phyloP scores from a whole-genome alignment of 2,329 filamentous ascomycete species.

The Beauveria sp. region DNA sequence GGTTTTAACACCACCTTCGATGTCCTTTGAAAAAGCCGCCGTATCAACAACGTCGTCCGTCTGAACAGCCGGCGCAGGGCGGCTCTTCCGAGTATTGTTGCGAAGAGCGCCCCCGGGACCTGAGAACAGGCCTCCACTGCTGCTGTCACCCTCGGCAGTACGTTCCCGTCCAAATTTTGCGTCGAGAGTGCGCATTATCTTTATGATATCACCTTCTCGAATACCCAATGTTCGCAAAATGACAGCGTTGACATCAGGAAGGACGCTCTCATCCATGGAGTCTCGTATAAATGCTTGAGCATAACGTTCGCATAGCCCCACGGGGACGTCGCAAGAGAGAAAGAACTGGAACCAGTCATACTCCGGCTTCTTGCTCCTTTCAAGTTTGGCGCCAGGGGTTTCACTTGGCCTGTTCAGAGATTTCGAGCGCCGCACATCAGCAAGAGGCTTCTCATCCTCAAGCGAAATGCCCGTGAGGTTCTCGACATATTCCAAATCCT shows the following conservation, averaged over 20 bases:
- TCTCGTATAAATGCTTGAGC: conserved; percentile 82
- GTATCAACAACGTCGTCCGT: conserved; percentile 80
- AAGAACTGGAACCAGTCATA: conserved; percentile 99
- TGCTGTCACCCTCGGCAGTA: conserved; percentile 49
- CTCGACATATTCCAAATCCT: conserved; percentile 94
- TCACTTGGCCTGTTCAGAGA: conserved; percentile 21
- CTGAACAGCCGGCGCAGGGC: conserved; percentile 79
- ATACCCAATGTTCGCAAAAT: conserved; percentile 83
- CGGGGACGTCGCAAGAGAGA: conserved; percentile 81
- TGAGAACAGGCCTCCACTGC: conserved; percentile 69
- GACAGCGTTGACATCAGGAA: conserved; percentile 80
- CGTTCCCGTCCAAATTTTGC: conserved; percentile 62
- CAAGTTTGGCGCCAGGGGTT: conserved; percentile 53
- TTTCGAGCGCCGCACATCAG: conserved; percentile 62
- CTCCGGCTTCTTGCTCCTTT: conserved; percentile 56
- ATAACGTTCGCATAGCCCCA: conserved; percentile 90
- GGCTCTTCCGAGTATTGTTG: conserved; percentile 90
- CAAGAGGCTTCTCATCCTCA: conserved; percentile 89
- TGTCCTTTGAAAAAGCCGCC: conserved; percentile 68
- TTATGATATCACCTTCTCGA: conserved; percentile 92
- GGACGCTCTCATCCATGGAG: conserved; percentile 89
- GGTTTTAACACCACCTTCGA: conserved; percentile 20
- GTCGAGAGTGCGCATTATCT: conserved; percentile 86
- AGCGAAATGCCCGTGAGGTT: conserved; percentile 77
- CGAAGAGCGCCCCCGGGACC: conserved; percentile 83